phyloP scores from a whole-genome alignment of 2,329 filamentous ascomycete species.

The Ophiocordyceps unilateralis region DNA sequence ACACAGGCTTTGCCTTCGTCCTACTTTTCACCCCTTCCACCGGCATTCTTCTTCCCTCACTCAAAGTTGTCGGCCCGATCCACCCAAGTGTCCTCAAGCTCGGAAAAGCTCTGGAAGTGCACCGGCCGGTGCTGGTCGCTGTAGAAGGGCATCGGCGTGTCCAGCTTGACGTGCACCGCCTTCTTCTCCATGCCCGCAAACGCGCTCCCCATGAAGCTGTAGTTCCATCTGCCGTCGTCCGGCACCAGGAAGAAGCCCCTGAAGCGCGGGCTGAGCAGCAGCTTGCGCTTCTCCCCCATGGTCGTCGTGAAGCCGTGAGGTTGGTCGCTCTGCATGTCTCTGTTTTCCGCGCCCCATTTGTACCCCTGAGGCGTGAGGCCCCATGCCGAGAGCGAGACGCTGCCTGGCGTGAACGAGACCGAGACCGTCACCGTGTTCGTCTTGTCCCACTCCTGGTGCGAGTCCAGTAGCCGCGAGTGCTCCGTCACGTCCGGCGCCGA shows the following conservation, averaged over 20 bases:
- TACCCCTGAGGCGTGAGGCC: constrained; percentile 80
- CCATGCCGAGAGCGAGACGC: constrained; percentile 88
- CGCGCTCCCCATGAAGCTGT: constrained; percentile 87
- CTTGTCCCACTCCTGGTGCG: constrained; percentile 48
- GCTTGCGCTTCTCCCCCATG: constrained; percentile 91
- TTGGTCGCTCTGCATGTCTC: constrained; percentile 79
- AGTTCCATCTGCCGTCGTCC: constrained; percentile 85
- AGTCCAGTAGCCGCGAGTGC: constrained; percentile 76
- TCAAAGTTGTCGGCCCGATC: constrained; percentile 89
- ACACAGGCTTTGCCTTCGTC: too few species aligned
- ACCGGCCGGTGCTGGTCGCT: constrained; percentile 80
- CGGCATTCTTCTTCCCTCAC: constrained; percentile 25
- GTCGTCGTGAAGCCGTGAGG: constrained; percentile 81
- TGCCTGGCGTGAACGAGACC: constrained; percentile 91
- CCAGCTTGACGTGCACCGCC: constrained; percentile 78
- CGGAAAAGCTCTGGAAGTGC: constrained; percentile 94
- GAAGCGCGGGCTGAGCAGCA: constrained; percentile 84
- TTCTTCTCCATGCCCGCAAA: constrained; percentile 86
- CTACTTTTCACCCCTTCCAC: background rate
- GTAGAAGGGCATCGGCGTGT: constrained; percentile 82
- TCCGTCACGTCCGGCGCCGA: constrained; percentile 86
- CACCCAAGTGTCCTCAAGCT: constrained; percentile 93
- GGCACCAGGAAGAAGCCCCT: constrained; percentile 93
- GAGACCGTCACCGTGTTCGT: constrained; percentile 89
- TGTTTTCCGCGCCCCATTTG: constrained; percentile 95